Base-by-base conservation (phyloP, 2,329 filamentous ascomycete species). In the Cephalotrichum gorgonifer region DNA sequence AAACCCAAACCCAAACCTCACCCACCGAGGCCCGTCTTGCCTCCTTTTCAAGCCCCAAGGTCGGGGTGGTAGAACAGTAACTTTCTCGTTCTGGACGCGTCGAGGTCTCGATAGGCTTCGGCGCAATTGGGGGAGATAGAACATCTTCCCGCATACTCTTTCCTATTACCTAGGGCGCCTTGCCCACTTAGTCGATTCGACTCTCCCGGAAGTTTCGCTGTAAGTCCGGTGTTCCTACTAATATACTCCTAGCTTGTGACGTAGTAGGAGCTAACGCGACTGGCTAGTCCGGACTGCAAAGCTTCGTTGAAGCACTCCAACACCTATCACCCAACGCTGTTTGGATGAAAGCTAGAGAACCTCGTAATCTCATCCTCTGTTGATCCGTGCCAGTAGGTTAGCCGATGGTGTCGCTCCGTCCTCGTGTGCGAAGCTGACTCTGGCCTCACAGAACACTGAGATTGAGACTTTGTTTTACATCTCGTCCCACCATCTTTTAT, bases 21-120 rank as follows among this genome's bases (percentile, higher is more conserved):
- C 27, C 46, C 46, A 39, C 39, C 35, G 28, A 28, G 46, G 38
- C 46, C 46, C 2, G 17, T 43, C 6, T 48, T 23, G 38, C 46
- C 46, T 42, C 47, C 41, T 47, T 64, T 60, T 62, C 70, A 69
- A 75, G 65, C 72, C 74, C 74, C 72, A 76, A 72, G 58, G 73
- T 53, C 56, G 73, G 73, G 74, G 73, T 74, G 53, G 57, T 57
- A 54, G 60, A 57, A 56, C 58, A 71, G 58, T 76, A 70, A 67
- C 54, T 54, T 39, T 26, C 44, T 46, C 41, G 51, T 52, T 23
- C 52, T 52, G 2, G 53, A 54, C 23, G 52, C 52, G n/a, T 54
- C 52, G 23, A 50, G 46, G 47, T 51, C 52, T 35, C 50, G 43
- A 43, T 44, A 46, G n/a, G 50, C 49, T 23, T 49, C 47, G 47